A percentile compares a stretch with the other conserved stretches of the same genome.
Conservation (phyloP, 169 alveolate species). For the Theileria parva region DNA sequence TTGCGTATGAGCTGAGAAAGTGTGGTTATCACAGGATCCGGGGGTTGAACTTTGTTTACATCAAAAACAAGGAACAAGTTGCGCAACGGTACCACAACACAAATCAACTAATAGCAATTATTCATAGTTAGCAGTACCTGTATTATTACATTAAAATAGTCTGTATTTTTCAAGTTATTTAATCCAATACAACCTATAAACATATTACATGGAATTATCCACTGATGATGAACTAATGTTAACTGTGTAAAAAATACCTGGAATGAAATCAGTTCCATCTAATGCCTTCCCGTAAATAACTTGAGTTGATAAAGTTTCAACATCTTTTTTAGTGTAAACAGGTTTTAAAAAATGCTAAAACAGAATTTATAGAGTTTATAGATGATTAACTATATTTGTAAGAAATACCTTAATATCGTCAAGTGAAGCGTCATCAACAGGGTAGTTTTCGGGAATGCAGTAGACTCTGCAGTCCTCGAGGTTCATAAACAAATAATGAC, state of each 20-base stretch:
- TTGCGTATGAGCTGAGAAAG: conserved; percentile 92
- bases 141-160: conserved; percentile 93
- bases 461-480: conserved; percentile 86
- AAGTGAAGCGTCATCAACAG: conserved; percentile 92
- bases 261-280: conserved; percentile 93
- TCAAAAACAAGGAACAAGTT: conserved; percentile 67
- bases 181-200: conserved; percentile 86
- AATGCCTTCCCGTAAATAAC: conserved; percentile 87
- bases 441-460: conserved; percentile 97
- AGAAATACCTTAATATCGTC: conserved; percentile 87
- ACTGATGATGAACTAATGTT: too few species aligned
- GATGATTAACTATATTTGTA: conserved; percentile 63
- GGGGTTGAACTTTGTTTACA: conserved; percentile 61
- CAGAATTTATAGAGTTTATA: conserved; percentile 6
- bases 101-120: conserved; percentile 32
- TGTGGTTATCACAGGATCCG: conserved; percentile 86
- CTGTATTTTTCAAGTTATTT: conserved; percentile 93
- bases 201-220: too few species aligned
- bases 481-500: conserved; percentile 94
- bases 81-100: conserved; percentile 66
- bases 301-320: conserved; percentile 59
- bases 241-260: conserved; percentile 73
- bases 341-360: conserved; percentile 73
- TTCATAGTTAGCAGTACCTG: conserved; percentile 69
- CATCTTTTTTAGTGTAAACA: conserved; percentile 76